Base-by-base conservation (phyloP, 768 basidiomycete species). In the Sarcodon aspratus region DNA sequence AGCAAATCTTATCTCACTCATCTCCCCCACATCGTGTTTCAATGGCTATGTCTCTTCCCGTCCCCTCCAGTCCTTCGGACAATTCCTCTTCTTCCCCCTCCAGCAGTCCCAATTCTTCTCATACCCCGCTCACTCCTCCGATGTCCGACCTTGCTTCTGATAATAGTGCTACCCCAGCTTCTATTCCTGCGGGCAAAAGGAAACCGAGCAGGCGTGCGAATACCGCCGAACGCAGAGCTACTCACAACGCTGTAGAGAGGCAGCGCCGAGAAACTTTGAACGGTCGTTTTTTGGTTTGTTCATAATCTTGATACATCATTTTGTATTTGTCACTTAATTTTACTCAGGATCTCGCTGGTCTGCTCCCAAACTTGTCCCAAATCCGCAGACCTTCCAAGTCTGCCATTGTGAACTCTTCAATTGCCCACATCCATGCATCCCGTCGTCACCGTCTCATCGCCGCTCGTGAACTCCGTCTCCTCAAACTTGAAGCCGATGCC, bases 181-280 rank as follows among this genome's bases (percentile, higher is more conserved):
- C 55, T 27, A 48, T 57, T 49, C 32, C 58, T 46, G 46, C 53
- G 36, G 47, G 69, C 50, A 89, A 86, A 62, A 79, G 86, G 64
- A 95, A 95, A 65, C 80, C 89, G 48, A 79, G 78, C 59, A 76
- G 91, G 54, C 80, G 93, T 33, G 93, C 92, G 47, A 97, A 97
- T 68, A 97, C 94, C 47, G 94, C 93, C 46, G 95, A 97, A 64
- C 88, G 94, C 66, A 73, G 95, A 34, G 91, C 92, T 3, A 93
- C 89, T 17, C 95, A 99, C 69, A 99, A 98, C 63, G 95, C 96
- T 33, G 91, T 97, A 50, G 96, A 97, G 70, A 76, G 96, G 46
- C 85, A 87, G 60, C 78, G 95, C 44, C 72, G 95, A 45, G 95
- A 98, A 70, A 93, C 87, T 42, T 70, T 98, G 46, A 99, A 97